Base-by-base conservation (phyloP, 1,139 yeast species). In the Taphrina confusa region DNA sequence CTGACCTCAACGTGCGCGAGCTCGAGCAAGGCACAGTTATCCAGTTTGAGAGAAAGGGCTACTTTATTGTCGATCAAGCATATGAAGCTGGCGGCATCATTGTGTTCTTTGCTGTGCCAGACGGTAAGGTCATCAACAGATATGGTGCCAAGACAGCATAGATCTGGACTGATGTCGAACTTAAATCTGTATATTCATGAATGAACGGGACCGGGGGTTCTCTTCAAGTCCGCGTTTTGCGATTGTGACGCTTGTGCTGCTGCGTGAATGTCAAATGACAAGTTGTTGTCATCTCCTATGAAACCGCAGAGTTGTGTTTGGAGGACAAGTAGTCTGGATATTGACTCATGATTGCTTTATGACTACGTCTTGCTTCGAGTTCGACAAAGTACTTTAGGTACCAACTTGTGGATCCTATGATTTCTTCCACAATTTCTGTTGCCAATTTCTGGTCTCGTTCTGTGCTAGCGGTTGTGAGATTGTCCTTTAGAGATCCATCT, bases 21-120 rank as follows among this genome's bases (percentile, higher is more conserved):
- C 81, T 92, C 80, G 82, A 87, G 78, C 85, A 78, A 66, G 96
- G 96, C 65, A 95, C 88, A 66, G 80, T 91, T 64, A 84, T 92
- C 68, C 97, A 92, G 77, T 89, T 92, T 68, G 97, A 92, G 78
- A 87, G 98, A 80, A 92, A 92, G 80, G 97, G 97, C 67, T 92
- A 89, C 80, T 92, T 77, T 82, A 83, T 94, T 73, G 80, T 91
- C 64, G 97, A 92, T 73, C 73, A 82, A 67, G 76, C 80, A 37
- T 80, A 79, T 68, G 72, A 77, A 50, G 80, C 79, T 60, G 85
- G 69, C 37, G 61, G 65, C 31, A 82, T 83, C 63, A 87, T 83
- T 65, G 85, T 87, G 56, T 86, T 92, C 78, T 92, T 87, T 76
- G 87, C 96, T 66, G 90, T 92, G 68, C 98, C 97, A 64, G 98